Conservation (phyloP, 2,329 filamentous ascomycete genomes). For the Pseudocercospora fuligena region DNA sequence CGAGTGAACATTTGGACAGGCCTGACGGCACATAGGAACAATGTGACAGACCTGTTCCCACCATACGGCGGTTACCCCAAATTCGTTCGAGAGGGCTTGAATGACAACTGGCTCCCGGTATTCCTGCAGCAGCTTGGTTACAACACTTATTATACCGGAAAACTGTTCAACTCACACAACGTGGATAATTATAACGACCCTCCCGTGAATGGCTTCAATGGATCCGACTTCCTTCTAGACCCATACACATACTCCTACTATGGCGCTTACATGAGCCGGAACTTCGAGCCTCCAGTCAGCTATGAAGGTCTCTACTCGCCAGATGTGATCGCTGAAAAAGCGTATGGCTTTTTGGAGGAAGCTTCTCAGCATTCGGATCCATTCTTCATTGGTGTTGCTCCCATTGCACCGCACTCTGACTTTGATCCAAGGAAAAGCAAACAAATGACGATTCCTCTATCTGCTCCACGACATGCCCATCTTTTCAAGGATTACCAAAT, state of each 20-base stretch:
- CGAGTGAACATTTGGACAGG: conserved; percentile 69
- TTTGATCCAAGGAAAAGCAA: conserved; percentile 22
- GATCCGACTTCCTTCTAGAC: conserved; percentile 57
- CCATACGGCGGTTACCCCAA: conserved; percentile 70
- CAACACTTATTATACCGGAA: conserved; percentile 72
- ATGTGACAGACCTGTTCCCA: conserved; percentile 63
- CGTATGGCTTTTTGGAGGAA: conserved; percentile 61
- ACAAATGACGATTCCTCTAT: conserved; percentile 25
- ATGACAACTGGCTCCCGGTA: conserved; percentile 69
- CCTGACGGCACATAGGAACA: conserved; percentile 69
- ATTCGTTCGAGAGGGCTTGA: conserved; percentile 66
- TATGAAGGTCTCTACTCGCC: conserved; percentile 61
- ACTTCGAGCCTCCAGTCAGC: conserved; percentile 57
- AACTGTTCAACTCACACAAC: conserved; percentile 68
- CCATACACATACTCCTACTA: conserved; percentile 71
- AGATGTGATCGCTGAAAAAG: conserved; percentile 65
- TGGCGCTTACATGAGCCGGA: conserved; percentile 50
- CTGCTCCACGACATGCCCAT: conserved; percentile 58
- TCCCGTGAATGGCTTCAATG: conserved; percentile 63
- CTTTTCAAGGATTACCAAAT: conserved; percentile 66
- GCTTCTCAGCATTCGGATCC: conserved; percentile 31
- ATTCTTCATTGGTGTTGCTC: conserved; percentile 41
- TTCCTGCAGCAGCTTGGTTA: conserved; percentile 72
- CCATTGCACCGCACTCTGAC: conserved; percentile 39
- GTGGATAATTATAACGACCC: conserved; percentile 66